Percentiles rank a stretch among this genome's conserved stretches.
These are phyloP conservation scores for Fusarium decemcellulare DNA, from an alignment of 2,329 filamentous ascomycete genomes.

Conservation along the genomic window DNA sequence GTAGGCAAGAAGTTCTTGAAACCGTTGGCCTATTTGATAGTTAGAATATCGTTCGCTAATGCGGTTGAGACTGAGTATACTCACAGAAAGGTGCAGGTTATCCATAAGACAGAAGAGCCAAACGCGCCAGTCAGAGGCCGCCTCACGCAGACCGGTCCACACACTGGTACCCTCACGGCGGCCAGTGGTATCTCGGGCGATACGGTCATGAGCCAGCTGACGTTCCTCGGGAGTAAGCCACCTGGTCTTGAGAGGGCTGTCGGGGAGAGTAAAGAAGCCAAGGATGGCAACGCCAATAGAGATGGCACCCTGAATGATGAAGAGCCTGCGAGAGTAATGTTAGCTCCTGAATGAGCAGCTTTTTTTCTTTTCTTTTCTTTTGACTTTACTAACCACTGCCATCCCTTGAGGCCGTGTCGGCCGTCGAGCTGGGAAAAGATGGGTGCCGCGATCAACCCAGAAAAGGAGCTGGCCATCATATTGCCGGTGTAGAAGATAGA, in stretches of 20 bases:
- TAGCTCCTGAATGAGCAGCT: not conserved
- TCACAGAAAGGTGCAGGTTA: constrained; percentile 31
- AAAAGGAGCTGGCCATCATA: constrained; percentile 55
- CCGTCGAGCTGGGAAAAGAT: constrained; percentile 55
- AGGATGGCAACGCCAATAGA: constrained; percentile 49
- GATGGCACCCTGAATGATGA: constrained; percentile 48
- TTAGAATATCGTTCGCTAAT: not conserved
- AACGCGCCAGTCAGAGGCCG: constrained; percentile 43
- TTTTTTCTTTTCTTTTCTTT: no score
- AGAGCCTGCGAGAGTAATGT: constrained; percentile 33
- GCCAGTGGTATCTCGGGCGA: constrained; percentile 46
- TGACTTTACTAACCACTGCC: constrained; percentile 47
- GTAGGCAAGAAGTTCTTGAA: constrained; percentile 52
- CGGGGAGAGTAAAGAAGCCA: constrained; percentile 53
- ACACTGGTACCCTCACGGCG: constrained; percentile 53
- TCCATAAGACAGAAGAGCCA: constrained; percentile 44
- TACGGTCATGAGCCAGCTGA: constrained; percentile 59
- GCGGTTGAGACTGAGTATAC: constrained; percentile 23
- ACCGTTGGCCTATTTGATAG: constrained; percentile 38
- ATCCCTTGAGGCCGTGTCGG: constrained; percentile 43
- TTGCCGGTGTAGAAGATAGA: constrained; percentile 61
- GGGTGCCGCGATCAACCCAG: constrained; percentile 60
- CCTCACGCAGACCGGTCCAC: constrained; percentile 45
- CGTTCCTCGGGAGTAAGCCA: constrained; percentile 57
- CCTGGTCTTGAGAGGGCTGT: constrained; percentile 55